Evolutionary conservation across 495 filamentous ascomycete species (phyloP).

Genomic region (Melanomma pulvis-pyrius): DNA sequence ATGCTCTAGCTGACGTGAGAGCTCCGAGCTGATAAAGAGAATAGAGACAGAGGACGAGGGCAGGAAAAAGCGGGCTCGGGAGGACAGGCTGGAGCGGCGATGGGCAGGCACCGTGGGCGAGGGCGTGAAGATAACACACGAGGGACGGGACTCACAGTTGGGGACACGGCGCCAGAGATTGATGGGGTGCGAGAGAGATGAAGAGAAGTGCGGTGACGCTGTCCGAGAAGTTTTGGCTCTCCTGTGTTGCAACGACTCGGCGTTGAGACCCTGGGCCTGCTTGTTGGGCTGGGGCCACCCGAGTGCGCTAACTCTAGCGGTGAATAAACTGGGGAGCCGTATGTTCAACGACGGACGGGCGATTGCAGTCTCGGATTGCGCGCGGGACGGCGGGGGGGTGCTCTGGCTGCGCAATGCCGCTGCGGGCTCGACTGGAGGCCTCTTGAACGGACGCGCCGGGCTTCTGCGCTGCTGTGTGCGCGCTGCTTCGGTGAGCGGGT

Average conservation of each 20-base stretch:
- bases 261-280: conserved; percentile 25
- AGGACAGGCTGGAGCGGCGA: neutral
- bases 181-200: neutral
- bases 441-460: neutral
- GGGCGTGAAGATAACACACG: neutral
- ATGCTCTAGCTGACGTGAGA: conserved; percentile 32
- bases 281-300: conserved; percentile 29
- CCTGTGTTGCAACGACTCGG: conserved; percentile 29
- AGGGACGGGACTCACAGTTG: conserved; percentile 21
- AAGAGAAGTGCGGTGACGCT: conserved; percentile 27
- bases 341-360: neutral
- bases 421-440: neutral
- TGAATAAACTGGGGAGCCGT: conserved; percentile 34
- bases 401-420: neutral
- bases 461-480: neutral
- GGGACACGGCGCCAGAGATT: neutral
- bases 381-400: neutral
- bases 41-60: neutral
- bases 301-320: neutral
- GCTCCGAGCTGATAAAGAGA: conserved; percentile 7
- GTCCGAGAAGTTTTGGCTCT: conserved; percentile 24
- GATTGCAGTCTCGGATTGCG: neutral
- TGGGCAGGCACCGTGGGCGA: neutral
- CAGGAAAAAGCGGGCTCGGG: neutral
- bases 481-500: conserved; percentile 6